phyloP scores from a whole-genome alignment of 345 rosid species.

The Syzygium jambos region DNA sequence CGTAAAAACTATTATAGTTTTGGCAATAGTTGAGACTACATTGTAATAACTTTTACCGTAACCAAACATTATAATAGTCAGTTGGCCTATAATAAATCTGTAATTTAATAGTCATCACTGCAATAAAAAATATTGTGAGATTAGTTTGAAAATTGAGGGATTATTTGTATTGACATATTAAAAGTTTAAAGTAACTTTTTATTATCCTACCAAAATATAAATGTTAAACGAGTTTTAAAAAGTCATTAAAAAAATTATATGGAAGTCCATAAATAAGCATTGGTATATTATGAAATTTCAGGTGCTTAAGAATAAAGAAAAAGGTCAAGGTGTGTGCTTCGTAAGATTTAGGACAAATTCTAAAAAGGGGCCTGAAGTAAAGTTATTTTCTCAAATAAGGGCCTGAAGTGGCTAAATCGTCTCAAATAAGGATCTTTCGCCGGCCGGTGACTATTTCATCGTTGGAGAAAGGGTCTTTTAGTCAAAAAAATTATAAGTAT shows the following conservation, averaged over 20 bases:
- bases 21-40: not conserved
- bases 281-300: not conserved
- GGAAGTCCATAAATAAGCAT: not conserved
- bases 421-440: too few relatives aligned
- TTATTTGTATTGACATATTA: not conserved
- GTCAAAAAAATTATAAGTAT: too few relatives aligned
- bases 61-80: not conserved
- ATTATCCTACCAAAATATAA: not conserved
- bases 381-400: too few relatives aligned
- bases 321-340: not conserved
- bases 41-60: not conserved
- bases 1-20: not conserved
- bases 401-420: too few relatives aligned
- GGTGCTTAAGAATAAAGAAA: not conserved
- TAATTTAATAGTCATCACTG: not conserved
- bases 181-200: not conserved
- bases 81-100: not conserved
- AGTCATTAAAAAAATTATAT: not conserved
- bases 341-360: not conserved
- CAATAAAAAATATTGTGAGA: not conserved
- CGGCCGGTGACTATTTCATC: too few relatives aligned
- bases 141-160: not conserved
- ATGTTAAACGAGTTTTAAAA: not conserved
- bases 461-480: too few relatives aligned
- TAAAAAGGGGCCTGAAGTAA: too few relatives aligned